Evolutionary conservation across 306 rosid species (phyloP), one percentile per base, ranked within the genome.

Genomic region (Myrica gale): DNA sequence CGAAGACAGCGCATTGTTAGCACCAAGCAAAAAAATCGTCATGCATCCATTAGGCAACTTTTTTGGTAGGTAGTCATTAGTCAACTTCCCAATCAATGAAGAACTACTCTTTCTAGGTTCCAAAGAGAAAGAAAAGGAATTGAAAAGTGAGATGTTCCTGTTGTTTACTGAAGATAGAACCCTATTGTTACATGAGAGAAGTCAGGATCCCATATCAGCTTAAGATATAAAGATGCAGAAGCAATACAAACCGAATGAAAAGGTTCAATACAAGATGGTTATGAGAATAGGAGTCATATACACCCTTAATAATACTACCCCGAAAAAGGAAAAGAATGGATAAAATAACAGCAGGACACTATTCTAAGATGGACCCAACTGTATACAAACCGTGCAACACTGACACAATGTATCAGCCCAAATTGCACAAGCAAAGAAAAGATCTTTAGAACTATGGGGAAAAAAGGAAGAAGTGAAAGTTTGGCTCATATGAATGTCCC

Each of bases 1-100:
- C 15, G 45, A 42, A 55, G n/a, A 26, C 26, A 43, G 54, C 41
- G 21, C 37, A 21, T 53, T 63, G 20, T 67, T 26, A 70, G 11
- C 13, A 61, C 62, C 32, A 26, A 74, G 77, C 72, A 16, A 58
- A 42, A 78, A 54, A 26, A 61, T 54, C 65, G 76, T 54, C 56
- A 58, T 5, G n/a, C 74, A 75, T 45, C 51, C 51, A 56, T 65
- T 39, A 74, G 78, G 20, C 17, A 56, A 68, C 69, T 58, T 44
- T 55, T 55, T 17, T 55, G 10, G 32, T 55, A 20, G 32, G 20
- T 55, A 75, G 26, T 50, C 51, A 56, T 65, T 44, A 74, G 78
- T 19, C 17, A 56, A 52, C 75, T 58, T 43, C 41, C 61, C 52
- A 44, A 57, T 9, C 21, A 70, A 77, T 58, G 15, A 44, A 32